phyloP scores from a whole-genome alignment of 345 rosid genomes.

The Populus pruinosa region DNA sequence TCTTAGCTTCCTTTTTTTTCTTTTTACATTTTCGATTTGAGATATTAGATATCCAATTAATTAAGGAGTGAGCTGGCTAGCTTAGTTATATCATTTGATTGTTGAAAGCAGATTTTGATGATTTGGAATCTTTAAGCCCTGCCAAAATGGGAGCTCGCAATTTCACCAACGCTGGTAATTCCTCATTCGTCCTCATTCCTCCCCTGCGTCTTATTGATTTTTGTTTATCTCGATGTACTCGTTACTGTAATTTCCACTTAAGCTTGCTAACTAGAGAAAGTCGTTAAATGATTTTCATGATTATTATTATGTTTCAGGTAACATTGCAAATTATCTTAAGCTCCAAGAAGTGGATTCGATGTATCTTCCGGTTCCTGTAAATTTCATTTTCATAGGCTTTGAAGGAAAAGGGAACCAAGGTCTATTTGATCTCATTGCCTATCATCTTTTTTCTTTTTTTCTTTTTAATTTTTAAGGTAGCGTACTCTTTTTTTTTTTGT shows the following conservation, averaged over 20 bases:
- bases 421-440: conserved; percentile 23
- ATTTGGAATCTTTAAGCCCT: conserved; percentile 55
- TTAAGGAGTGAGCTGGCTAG: not conserved
- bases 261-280: not conserved
- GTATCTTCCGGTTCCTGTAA: conserved; percentile 86
- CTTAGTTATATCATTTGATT: not conserved
- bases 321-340: conserved; percentile 74
- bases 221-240: not conserved
- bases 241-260: not conserved
- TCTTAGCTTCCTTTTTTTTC: not conserved
- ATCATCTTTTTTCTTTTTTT: not conserved
- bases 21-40: not conserved
- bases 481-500: not conserved
- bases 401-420: conserved; percentile 98
- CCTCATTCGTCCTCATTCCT: conserved; percentile 11
- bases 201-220: not conserved
- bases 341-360: conserved; percentile 88
- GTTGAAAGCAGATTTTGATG: conserved; percentile 42
- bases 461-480: not conserved
- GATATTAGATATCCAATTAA: not conserved
- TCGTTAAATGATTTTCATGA: not conserved
- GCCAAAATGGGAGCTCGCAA: conserved; percentile 54
- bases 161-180: conserved; percentile 79
- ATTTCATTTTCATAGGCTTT: conserved; percentile 92
- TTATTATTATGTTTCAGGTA: conserved; percentile 38